Evolutionary conservation across 2,329 filamentous ascomycete genomes (phyloP), one percentile per base, ranked within the genome.

Genomic region (Geosmithia morbida): DNA sequence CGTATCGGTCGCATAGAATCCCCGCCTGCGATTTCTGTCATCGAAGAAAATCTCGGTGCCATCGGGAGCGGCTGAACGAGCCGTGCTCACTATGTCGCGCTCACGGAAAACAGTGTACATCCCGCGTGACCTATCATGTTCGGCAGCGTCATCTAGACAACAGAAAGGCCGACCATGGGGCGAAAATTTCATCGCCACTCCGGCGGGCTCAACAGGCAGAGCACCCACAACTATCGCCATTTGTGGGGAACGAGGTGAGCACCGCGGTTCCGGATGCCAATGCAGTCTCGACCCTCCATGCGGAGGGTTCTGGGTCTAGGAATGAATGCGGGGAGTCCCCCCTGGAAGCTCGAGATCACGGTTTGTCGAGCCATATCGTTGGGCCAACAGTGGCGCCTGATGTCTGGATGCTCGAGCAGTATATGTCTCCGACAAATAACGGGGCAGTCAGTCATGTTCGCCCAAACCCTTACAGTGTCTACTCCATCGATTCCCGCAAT

Each of bases 1-100:
- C 47, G 10, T 48, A 48, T 30, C 47, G 47, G 17, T 48, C 47
- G 39, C 47, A 48, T 37, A 17, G 26, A 13, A 30, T 48, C 40
- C 47, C 47, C 4, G 51, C 51, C 8, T 53, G 51, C 42, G 48
- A 51, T 39, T 53, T 53, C 26, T 53, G 51, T 39, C 50, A 50
- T 19, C 45, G 48, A 7, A 47, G 50, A n/a, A 48, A 48, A 43
- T 29, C 47, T 7, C 29, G 47, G 22, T 48, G 47, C 11, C 20
- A 18, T 43, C 17, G 20, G 7, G 41, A 43, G 3, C 17, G 41
- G 13, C 11, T 37, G 3, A 13, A 37, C 13, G 33, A 37, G 33
- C 33, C 33, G 11, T 37, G 33, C 13, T 11, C 33, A 3, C 14
- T 37, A 16, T 37, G 33, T 13, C 10, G 33, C 3, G 33, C 10